Evolutionary conservation across 140 eudicot species (phyloP), one percentile per base, ranked within the genome.

Genomic region (Ambrosia hybrid): DNA sequence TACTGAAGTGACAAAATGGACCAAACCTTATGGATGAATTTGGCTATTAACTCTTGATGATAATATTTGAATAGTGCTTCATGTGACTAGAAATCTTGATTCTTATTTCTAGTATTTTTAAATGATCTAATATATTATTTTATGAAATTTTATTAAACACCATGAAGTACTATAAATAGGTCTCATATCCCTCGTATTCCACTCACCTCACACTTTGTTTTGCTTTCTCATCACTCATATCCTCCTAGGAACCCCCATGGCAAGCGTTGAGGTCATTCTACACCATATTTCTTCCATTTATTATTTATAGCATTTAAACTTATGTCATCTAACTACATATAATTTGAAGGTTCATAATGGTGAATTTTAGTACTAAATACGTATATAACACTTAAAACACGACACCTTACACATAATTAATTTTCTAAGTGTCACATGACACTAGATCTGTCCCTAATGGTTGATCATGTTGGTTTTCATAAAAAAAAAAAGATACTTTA

Each of bases 251-350:
- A 17, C 66, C 52, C 75, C 75, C 51, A 79, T 79, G 83, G 79
- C 83, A 67, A 57, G 36, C n/a, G 71, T 73, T 73, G 72, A 73
- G 83, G 83, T 79, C 67, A 26, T 70, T 59, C 64, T 37, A 9
- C 46, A 1, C 45, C 36, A 17, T 58, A 13, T 49, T 12, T 45
- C 11, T 36, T 48, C n/a, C 6, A 33, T 49, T 4, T 64, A 37
- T 45, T 37, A 36, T 37, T 58, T 34, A 39, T 57, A 7, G 4
- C 26, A 21, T 21, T 21, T 21, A 21, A 21, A 21, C 26, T 21
- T 21, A 21, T 21, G 26, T 21, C 26, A 21, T 39, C 26, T 21
- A 21, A 21, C 26, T 21, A 21, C 26, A 21, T 21, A 21, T 21
- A 21, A 21, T 21, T 21, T 21, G 26, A 21, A 21, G 26, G 26